A percentile compares a stretch with the other conserved stretches of the same genome.
These are phyloP conservation scores for Taiozyma sp. DNA, from an alignment of 1,139 yeast species.

Conservation along the genomic window DNA sequence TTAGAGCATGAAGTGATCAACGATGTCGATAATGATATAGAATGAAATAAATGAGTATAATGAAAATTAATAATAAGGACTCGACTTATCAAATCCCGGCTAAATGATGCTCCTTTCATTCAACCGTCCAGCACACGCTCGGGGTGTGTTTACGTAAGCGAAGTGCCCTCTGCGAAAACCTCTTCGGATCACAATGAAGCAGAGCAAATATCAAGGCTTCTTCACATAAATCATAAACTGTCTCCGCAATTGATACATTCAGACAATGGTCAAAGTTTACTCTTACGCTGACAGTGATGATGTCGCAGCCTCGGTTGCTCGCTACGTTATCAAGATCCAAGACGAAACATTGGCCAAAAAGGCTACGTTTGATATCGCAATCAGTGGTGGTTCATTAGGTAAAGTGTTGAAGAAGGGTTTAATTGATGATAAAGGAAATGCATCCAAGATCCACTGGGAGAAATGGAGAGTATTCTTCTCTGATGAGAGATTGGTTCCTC, in stretches of 20 bases:
- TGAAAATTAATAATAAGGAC: too few species aligned
- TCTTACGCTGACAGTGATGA: conserved; percentile 49
- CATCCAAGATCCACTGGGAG: conserved; percentile 65
- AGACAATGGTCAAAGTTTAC: conserved; percentile 39
- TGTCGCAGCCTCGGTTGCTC: conserved; percentile 55
- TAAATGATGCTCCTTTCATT: neutral
- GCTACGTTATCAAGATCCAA: conserved; percentile 50
- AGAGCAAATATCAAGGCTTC: neutral
- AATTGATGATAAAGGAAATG: conserved; percentile 48
- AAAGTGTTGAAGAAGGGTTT: conserved; percentile 70
- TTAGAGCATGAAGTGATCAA: conserved; percentile 16
- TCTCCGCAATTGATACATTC: neutral
- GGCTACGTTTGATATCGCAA: conserved; percentile 61
- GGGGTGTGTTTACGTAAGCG: neutral
- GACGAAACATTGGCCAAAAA: conserved; percentile 41
- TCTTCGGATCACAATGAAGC: neutral
- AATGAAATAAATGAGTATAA: neutral
- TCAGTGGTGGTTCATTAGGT: conserved; percentile 89
- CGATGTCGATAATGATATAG: neutral
- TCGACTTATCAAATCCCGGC: neutral
- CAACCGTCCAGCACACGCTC: neutral
- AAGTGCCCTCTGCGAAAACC: neutral
- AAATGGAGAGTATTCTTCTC: conserved; percentile 96
- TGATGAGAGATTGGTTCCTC: conserved; percentile 93
- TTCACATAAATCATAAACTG: too few species aligned